Evolutionary conservation across 106 monocot species (phyloP).

Genomic region (Apostasia ramifera): DNA sequence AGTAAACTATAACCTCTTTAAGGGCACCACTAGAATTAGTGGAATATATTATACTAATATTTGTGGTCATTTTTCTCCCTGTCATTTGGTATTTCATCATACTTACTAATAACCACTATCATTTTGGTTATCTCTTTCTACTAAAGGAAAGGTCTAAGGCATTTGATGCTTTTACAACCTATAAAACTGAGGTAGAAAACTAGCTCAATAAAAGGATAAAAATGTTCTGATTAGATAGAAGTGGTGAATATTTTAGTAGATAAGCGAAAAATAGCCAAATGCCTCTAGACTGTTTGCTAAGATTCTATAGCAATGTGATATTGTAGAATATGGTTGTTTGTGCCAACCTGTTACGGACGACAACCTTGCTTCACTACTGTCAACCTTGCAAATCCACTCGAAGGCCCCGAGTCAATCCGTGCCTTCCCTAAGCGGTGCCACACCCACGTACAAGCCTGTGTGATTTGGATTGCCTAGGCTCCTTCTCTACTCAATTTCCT

Average conservation of each 20-base stretch:
- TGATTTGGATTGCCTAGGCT: too few species aligned
- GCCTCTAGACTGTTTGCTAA: background rate
- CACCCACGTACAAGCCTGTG: too few species aligned
- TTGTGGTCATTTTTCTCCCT: conserved; percentile 1
- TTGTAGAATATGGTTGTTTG: too few species aligned
- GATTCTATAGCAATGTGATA: background rate
- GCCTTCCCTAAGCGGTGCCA: too few species aligned
- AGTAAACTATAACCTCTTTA: conserved; percentile 12
- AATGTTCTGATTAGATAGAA: background rate
- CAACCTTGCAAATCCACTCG: too few species aligned
- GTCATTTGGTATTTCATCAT: too few species aligned
- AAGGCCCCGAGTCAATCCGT: too few species aligned
- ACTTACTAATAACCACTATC: background rate
- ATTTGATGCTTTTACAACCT: conserved; percentile 1
- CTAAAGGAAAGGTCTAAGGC: background rate
- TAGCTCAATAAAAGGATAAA: background rate
- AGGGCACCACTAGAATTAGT: background rate
- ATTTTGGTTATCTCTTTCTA: background rate
- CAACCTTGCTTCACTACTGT: too few species aligned
- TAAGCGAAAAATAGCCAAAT: background rate
- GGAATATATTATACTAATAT: too few species aligned
- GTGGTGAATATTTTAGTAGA: background rate
- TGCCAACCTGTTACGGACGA: too few species aligned
- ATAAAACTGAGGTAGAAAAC: background rate
- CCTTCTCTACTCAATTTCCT: too few species aligned